Base-by-base conservation (phyloP, 1,139 yeast genomes). In the Kurtzmaniella quercitrusa region DNA sequence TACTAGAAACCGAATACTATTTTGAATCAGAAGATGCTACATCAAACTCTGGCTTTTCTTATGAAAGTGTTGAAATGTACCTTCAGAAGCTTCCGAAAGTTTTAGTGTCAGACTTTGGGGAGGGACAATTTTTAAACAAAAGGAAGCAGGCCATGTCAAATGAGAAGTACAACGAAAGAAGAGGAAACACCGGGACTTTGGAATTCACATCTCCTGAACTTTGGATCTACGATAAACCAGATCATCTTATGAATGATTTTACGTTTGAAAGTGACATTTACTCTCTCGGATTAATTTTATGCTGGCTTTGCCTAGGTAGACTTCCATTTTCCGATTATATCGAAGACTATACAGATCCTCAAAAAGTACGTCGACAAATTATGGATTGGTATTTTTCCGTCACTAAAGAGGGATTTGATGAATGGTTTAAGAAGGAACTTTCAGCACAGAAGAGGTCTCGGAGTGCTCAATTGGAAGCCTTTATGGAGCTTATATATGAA, bases 181-280 rank as follows among this genome's bases (percentile, higher is more conserved):
- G 62, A 9, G 96, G 96, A 0, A 78, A 82, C 40, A 89, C 96
- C 0, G 96, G 96, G 0, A 89, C 96, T 0, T 58, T 88, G 19
- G 96, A 88, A 57, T 89, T 82, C 54, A 82, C 91, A 25, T 95
- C 95, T 0, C 96, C 96, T 0, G 95, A 88, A 53, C 70, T 88
- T 12, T 70, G 89, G 57, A 58, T 68, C 2, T 63, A 53, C 40
- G 54, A 66, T 16, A 55, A 46, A 42, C 52, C 39, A 50, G 68
- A 62, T 17, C 53, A 50, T 11, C 62, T 74, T 40, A 69, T 57
- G 29, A 56, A 73, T 34, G 80, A 83, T 42, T 87, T 84, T 54
- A 76, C 83, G 8, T 81, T 75, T 55, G 77, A 79, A 40, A 81
- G 95, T 25, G 97, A 89, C 60, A 73, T 87, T 41, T 89, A 86